Percentiles rank a stretch among this genome's conserved stretches.
Conservation (phyloP, 2,329 filamentous ascomycete species). For the Colletotrichum sp. region DNA sequence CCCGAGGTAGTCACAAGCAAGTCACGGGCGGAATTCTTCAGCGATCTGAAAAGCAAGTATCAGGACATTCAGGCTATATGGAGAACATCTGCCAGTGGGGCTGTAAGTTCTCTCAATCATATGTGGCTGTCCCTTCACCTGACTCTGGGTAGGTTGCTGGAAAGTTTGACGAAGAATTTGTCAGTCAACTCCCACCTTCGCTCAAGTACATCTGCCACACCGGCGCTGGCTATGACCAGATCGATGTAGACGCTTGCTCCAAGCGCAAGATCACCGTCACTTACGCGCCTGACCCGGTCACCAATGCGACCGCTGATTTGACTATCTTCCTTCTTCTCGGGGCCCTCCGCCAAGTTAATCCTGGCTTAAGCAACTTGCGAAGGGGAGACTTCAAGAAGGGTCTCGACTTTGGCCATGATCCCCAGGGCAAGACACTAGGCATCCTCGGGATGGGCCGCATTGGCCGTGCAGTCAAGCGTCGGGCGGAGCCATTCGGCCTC, state of each 20-base stretch:
- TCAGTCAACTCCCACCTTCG: slow-evolving; percentile 46
- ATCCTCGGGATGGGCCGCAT: slow-evolving; percentile 44
- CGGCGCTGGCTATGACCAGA: slow-evolving; percentile 33
- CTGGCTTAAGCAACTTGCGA: slow-evolving; percentile 26
- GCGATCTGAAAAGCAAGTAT: no score
- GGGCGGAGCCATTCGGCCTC: slow-evolving; percentile 55
- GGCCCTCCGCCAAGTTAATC: slow-evolving; percentile 33
- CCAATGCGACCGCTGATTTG: slow-evolving; percentile 45
- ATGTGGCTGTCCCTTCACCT: no score
- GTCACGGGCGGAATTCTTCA: no score
- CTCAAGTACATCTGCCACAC: slow-evolving; percentile 43
- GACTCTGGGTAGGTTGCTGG: slow-evolving; percentile 10
- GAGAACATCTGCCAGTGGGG: slow-evolving; percentile 26
- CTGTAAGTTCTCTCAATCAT: no score
- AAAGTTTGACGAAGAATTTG: slow-evolving; percentile 49
- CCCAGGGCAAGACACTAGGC: slow-evolving; percentile 36
- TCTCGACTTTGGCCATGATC: slow-evolving; percentile 38
- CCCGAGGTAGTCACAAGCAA: no score
- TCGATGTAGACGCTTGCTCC: slow-evolving; percentile 29
- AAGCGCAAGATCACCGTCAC: slow-evolving; percentile 25
- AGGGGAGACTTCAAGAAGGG: slow-evolving; percentile 28
- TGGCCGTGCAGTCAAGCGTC: slow-evolving; percentile 38
- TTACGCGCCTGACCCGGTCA: slow-evolving; percentile 36
- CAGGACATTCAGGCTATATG: slow-evolving; percentile 16
- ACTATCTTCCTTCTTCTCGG: slow-evolving; percentile 33